These are phyloP conservation scores for Ophiorrhiza pumila DNA, from an alignment of 257 asterid genomes.

Conservation along the genomic window DNA sequence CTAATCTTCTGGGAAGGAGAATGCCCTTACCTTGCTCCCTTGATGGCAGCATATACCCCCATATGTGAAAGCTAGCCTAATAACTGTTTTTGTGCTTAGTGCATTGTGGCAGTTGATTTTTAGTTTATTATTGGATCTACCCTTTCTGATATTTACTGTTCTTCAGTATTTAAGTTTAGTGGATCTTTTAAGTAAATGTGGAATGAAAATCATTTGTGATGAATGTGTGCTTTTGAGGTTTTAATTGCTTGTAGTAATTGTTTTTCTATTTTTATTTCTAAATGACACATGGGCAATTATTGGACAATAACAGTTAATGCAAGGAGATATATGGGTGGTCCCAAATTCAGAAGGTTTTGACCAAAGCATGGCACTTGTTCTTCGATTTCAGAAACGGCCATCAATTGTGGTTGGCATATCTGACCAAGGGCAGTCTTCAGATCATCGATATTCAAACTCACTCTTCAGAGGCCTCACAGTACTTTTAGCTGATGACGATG, in stretches of 20 bases:
- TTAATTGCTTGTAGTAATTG: not conserved
- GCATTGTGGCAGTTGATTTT: not conserved
- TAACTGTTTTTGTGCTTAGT: not conserved
- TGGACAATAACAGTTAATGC: conserved; percentile 68
- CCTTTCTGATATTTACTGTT: not conserved
- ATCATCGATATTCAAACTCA: conserved; percentile 43
- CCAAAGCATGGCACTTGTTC: conserved; percentile 74
- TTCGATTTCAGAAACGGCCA: conserved; percentile 62
- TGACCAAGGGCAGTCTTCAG: conserved; percentile 55
- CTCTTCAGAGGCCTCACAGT: conserved; percentile 62
- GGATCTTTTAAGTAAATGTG: not conserved
- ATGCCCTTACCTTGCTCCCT: not conserved
- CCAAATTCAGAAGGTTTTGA: conserved; percentile 63
- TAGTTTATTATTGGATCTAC: not conserved
- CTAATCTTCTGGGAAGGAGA: not conserved
- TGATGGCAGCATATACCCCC: not conserved
- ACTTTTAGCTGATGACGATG: conserved; percentile 77
- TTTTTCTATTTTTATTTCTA: not conserved
- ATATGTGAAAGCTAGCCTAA: not conserved
- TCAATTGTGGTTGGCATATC: conserved; percentile 39
- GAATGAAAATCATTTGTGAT: not conserved
- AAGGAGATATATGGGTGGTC: conserved; percentile 79
- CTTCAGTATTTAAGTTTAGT: not conserved
- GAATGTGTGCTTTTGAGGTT: not conserved
- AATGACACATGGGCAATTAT: not conserved